Percentiles rank a stretch among this genome's conserved stretches.
These are phyloP conservation scores for Gryganskiella cystojenkinii DNA, from an alignment of 192 early-diverging fungal species.

Conservation along the genomic window DNA sequence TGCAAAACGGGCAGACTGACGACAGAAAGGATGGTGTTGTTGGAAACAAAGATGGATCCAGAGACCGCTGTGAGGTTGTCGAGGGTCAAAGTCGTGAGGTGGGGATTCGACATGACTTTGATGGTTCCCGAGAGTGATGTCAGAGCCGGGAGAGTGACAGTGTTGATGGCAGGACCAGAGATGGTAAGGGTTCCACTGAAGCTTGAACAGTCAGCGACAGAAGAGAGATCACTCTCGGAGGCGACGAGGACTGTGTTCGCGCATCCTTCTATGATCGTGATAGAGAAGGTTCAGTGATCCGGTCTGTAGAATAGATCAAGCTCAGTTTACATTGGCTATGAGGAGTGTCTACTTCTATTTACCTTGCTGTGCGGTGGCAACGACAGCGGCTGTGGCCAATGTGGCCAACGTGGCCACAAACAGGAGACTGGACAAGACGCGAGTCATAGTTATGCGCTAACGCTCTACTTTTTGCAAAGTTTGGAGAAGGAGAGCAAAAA, in stretches of 20 bases:
- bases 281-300: neutral
- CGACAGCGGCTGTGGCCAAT: conserved; percentile 17
- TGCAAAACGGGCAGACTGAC: conserved; percentile 53
- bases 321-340: neutral
- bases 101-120: conserved; percentile 23
- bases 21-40: conserved; percentile 66
- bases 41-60: conserved; percentile 58
- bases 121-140: conserved; percentile 30
- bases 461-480: too few species aligned
- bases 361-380: conserved; percentile 27
- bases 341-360: neutral
- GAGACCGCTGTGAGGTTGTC: conserved; percentile 26
- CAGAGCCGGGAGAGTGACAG: conserved; percentile 22
- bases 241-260: conserved; percentile 9
- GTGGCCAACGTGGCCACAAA: too few species aligned
- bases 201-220: conserved; percentile 15
- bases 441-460: conserved; percentile 10
- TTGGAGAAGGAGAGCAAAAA: too few species aligned
- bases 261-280: conserved; percentile 2
- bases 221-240: conserved; percentile 21
- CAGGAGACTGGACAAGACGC: conserved; percentile 7
- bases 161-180: conserved; percentile 7
- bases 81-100: conserved; percentile 23
- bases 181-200: conserved; percentile 31
- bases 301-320: too few species aligned